Percentiles rank a stretch among this genome's conserved stretches.
phyloP scores from a whole-genome alignment of 1,284 basidiomycete genomes.

The Entoloma clypeatum region DNA sequence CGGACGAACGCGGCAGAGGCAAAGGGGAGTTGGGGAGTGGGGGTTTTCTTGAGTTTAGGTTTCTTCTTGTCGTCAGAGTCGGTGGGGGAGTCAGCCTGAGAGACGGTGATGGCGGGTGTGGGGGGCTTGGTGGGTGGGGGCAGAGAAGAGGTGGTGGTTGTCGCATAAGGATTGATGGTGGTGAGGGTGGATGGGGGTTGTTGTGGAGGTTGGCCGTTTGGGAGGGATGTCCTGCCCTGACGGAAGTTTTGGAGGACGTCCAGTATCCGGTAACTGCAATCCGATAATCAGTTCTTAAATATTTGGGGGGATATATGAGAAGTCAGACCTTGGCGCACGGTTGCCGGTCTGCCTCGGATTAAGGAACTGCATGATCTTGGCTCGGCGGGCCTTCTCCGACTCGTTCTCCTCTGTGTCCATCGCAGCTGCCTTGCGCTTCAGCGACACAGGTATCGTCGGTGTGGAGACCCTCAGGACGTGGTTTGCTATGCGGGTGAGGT shows the following conservation, averaged over 20 bases:
- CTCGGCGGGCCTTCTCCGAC: conserved; percentile 60
- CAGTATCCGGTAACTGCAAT: conserved; percentile 48
- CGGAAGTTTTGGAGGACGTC: conserved; percentile 40
- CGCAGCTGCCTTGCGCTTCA: conserved; percentile 71
- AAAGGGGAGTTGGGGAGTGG: too few species aligned
- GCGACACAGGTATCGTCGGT: conserved; percentile 61
- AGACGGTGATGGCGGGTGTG: conserved; percentile 19
- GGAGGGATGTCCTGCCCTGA: conserved; percentile 20
- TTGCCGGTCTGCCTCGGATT: conserved; percentile 51
- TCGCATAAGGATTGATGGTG: too few species aligned
- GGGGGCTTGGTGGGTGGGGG: conserved; percentile 18
- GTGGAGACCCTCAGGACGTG: conserved; percentile 64
- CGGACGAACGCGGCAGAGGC: too few species aligned
- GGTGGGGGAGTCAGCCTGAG: conserved; percentile 27
- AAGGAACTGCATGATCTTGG: conserved; percentile 76
- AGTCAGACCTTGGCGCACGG: conserved; percentile 43
- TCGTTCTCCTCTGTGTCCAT: conserved; percentile 70
- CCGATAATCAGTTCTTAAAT: conserved; percentile 10
- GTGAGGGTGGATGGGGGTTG: conserved; percentile 17
- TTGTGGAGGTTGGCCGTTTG: conserved; percentile 17
- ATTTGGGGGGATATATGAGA: conserved; percentile 9
- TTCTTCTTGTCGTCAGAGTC: conserved; percentile 22
- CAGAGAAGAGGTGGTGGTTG: too few species aligned
- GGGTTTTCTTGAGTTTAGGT: conserved; percentile 17
- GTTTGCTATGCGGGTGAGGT: conserved; percentile 69